Evolutionary conservation across 164 flowering plant genomes (phyloP), one percentile per base, ranked within the genome.

Genomic region (Echeveria elegans): DNA sequence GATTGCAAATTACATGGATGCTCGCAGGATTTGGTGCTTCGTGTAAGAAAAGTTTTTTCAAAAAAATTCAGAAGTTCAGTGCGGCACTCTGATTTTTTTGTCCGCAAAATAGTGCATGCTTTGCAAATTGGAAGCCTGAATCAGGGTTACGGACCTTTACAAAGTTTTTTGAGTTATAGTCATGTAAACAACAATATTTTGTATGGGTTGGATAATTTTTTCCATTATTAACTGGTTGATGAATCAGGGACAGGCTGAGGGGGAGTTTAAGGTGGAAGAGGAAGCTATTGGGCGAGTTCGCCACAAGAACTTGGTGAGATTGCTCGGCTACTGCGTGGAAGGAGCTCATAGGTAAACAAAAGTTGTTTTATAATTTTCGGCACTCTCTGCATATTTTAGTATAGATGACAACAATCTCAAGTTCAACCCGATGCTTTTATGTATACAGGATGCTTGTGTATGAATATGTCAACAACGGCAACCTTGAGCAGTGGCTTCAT

Each of bases 1-100:
- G 99, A 95, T 74, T 95, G 99, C 78, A 83, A 86, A 81, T 77
- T 95, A 67, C 99, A 95, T 83, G 99, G 99, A 65, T 92, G 99
- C 72, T 95, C 99, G 10, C 97, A 92, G 78, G 99, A 95, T 80
- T 92, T 95, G 70, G 80, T 90, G 58, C 88, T 84, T 74, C 97
- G 94, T 68, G 99, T 95, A 85, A 83, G 97, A 73, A 28, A 34
- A 34, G 37, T 23, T 28, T 43, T 7, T n/a, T n/a, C n/a, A n/a
- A 3, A 56, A 12, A 26, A 12, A 32, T 56, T 56, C 5, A 56
- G 28, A 21, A 26, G n/a, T 56, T 56, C 2, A n/a, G 15, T 34
- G 37, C 37, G 37, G 47, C n/a, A n/a, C n/a, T n/a, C n/a, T 34
- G 7, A 34, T 34, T 48, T 2, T 1, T 52, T 23, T 52, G 28